These are phyloP conservation scores for Medicago truncatula DNA, from an alignment of 306 rosid genomes.

Conservation along the genomic window MtrunA17r5.0-ANR NC_053049.1:36115501-36116000, in stretches of 20 bases:
- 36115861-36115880: background rate
- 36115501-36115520: too few relatives aligned
- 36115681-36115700: background rate
- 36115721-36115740: background rate
- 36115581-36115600: too few relatives aligned
- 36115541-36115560: too few relatives aligned
- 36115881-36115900: background rate
- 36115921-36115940: too few relatives aligned
- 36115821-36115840: background rate
- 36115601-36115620: too few relatives aligned
- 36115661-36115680: background rate
- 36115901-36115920: too few relatives aligned
- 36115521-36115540: too few relatives aligned
- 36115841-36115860: background rate
- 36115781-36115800: background rate
- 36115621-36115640: too few relatives aligned
- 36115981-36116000: constrained; percentile 10
- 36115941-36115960: background rate
- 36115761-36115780: background rate
- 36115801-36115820: background rate
- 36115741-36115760: background rate
- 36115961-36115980: background rate
- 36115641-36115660: too few relatives aligned
- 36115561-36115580: too few relatives aligned
- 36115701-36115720: background rate